Evolutionary conservation across 257 asterid species (phyloP), one percentile per base, ranked within the genome.

Genomic region (Buddleja alternifolia): DNA sequence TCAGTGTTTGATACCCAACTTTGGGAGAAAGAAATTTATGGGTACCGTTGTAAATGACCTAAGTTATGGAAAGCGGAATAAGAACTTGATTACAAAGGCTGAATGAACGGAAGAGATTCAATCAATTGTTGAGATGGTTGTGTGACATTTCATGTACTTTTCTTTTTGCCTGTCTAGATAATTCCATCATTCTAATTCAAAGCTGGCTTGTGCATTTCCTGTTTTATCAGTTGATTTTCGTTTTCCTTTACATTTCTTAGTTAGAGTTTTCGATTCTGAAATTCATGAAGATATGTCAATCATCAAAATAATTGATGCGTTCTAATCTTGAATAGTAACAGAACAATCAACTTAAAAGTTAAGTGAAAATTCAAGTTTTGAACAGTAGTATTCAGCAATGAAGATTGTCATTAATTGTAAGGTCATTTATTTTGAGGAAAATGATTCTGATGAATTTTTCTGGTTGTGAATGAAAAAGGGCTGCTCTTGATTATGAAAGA

Each of bases 401-500:
- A 15, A 32, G 62, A 62, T 67, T 61, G 55, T 51, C 15, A 29
- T 36, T 63, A 8, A 14, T 53, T 39, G 21, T 60, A 60, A 63
- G 24, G 39, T 51, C 48, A 51, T 36, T 56, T 17, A 2, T 6
- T 32, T 59, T 60, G 66, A 15, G 37, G 48, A 46, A 36, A 37
- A 60, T 66, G 15, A 61, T 52, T 36, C 8, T 10, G 44, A 19
- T 65, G 55, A 11, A 36, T 46, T 51, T 20, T 62, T 60, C 62
- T 60, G 75, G 41, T 62, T 68, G 73, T 72, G 73, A 37, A 67
- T 66, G 34, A 71, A 72, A 55, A 69, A 92, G 96, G 81, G 86
- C 83, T 74, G 98, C 98, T 6, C 71, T 89, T 81, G 93, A 92
- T 37, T 71, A 82, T 55, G 97, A 92, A 81, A 86, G 78, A 75